These are phyloP conservation scores for Nannochloris sp. DNA, from an alignment of 139 green algal genomes.

Conservation along the genomic window DNA sequence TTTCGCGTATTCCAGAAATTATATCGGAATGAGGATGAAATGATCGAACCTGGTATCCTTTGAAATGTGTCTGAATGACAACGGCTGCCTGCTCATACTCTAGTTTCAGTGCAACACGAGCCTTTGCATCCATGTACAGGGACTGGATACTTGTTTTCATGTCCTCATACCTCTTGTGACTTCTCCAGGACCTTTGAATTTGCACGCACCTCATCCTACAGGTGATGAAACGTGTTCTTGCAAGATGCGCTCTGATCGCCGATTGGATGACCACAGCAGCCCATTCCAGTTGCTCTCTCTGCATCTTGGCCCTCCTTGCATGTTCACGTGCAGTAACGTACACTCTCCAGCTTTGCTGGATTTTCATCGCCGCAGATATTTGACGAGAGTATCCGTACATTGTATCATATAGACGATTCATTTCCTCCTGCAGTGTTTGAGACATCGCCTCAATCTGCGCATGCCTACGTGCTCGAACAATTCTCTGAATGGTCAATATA, in stretches of 20 bases:
- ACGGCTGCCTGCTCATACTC: neutral
- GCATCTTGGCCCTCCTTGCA: neutral
- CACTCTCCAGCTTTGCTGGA: too few relatives aligned
- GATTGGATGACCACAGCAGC: neutral
- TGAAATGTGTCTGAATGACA: neutral
- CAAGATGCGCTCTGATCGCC: neutral
- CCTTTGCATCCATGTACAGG: neutral
- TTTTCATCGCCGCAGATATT: too few relatives aligned
- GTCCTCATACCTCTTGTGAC: neutral
- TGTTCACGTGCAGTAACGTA: neutral
- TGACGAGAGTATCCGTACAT: too few relatives aligned
- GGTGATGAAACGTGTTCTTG: neutral
- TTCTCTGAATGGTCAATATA: neutral
- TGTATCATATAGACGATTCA: slow-evolving; percentile 13
- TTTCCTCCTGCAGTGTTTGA: slow-evolving; percentile 15
- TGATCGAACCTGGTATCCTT: neutral
- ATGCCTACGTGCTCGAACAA: neutral
- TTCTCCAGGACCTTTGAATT: neutral
- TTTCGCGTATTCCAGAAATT: neutral
- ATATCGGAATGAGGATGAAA: neutral
- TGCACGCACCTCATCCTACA: neutral
- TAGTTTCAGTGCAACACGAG: neutral
- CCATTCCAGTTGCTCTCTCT: neutral
- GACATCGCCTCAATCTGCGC: neutral
- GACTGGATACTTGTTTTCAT: neutral